Evolutionary conservation across 106 monocot species (phyloP).

Genomic region (Dendrobium huoshanense): DNA sequence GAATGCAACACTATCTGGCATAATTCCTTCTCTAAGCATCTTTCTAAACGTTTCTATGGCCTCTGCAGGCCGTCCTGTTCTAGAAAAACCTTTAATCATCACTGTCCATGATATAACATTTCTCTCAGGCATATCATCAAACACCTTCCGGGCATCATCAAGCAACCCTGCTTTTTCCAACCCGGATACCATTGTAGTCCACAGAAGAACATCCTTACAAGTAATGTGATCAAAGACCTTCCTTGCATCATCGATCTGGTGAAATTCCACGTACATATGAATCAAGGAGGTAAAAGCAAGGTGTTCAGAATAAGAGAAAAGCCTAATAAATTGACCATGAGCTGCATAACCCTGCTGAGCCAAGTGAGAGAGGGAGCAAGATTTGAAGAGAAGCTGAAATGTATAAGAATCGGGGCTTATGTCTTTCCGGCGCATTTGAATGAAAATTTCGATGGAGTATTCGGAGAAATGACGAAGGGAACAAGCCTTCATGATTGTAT

Average conservation of each 20-base stretch:
- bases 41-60: constrained; percentile 32
- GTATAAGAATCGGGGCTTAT: constrained; percentile 33
- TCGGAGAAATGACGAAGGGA: constrained; percentile 1
- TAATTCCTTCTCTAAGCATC: constrained; percentile 39
- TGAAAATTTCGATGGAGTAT: constrained; percentile 26
- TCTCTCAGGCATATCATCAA: constrained; percentile 52
- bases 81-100: constrained; percentile 47
- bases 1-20: constrained; percentile 44
- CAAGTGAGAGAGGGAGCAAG: constrained; percentile 12
- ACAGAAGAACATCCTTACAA: constrained; percentile 32
- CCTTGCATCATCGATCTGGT: constrained; percentile 21
- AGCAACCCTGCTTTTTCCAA: constrained; percentile 33
- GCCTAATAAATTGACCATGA: constrained; percentile 36
- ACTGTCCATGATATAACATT: constrained; percentile 73
- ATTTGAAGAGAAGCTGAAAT: constrained; percentile 51
- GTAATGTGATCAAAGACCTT: constrained; percentile 29
- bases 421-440: constrained; percentile 29
- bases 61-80: constrained; percentile 21
- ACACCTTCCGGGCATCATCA: constrained; percentile 40
- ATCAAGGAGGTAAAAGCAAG: constrained; percentile 35
- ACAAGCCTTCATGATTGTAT: constrained; percentile 41
- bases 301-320: constrained; percentile 13
- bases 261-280: constrained; percentile 56
- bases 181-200: constrained; percentile 57
- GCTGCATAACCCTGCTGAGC: constrained; percentile 16